Conservation (phyloP, 2,329 filamentous ascomycete species). For the Aspergillus pseudoglaucus region DNA sequence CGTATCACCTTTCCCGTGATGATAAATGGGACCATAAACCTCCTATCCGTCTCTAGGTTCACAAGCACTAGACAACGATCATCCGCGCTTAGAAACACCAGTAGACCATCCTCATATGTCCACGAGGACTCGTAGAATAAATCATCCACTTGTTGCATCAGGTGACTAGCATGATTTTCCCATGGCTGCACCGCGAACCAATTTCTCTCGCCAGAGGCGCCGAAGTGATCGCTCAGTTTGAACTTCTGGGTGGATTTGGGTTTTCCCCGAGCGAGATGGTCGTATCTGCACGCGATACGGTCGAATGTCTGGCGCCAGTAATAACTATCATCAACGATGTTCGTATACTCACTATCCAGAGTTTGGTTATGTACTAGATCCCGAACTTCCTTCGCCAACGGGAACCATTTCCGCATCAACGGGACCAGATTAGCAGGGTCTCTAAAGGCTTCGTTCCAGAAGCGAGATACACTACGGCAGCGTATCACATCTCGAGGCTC, state of each 20-base stretch:
- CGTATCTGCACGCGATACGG: conserved; percentile 49
- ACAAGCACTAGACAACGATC: conserved; percentile 38
- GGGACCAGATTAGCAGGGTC: conserved; percentile 42
- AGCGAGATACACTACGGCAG: conserved; percentile 48
- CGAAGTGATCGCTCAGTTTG: conserved; percentile 32
- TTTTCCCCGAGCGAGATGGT: conserved; percentile 45
- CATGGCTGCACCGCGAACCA: conserved; percentile 38
- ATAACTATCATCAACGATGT: conserved; percentile 1
- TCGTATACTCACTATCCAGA: background rate
- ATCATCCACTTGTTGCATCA: conserved; percentile 24
- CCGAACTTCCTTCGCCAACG: conserved; percentile 49
- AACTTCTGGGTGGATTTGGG: conserved; percentile 44
- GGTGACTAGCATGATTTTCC: conserved; percentile 35
- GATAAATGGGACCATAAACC: conserved; percentile 48
- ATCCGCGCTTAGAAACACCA: conserved; percentile 46
- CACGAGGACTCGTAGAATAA: conserved; percentile 41
- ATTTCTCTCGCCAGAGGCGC: conserved; percentile 29
- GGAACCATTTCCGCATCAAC: conserved; percentile 48
- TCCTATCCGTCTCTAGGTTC: conserved; percentile 44
- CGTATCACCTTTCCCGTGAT: conserved; percentile 46
- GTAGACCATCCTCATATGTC: conserved; percentile 52
- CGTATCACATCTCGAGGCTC: conserved; percentile 45
- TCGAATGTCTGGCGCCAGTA: conserved; percentile 38
- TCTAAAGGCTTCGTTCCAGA: conserved; percentile 47
- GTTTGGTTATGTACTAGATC: conserved; percentile 12